Percentiles rank a stretch among this genome's conserved stretches.
Evolutionary conservation across 345 rosid species (phyloP).

Genomic region (Cardiospermum halicacabum): DNA sequence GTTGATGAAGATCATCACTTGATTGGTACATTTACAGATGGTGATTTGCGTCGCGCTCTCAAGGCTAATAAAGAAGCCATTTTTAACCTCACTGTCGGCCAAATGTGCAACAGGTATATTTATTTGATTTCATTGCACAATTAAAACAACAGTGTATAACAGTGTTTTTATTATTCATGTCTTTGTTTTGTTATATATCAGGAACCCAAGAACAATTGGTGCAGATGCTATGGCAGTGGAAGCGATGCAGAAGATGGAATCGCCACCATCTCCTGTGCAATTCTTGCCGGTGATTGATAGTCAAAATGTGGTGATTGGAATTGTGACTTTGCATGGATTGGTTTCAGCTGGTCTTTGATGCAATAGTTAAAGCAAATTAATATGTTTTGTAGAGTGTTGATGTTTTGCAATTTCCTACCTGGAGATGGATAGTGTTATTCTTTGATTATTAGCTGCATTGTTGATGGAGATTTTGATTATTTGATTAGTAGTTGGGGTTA

Average conservation of each 20-base stretch:
- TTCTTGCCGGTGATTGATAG: conserved; percentile 75
- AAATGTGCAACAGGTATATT: conserved; percentile 86
- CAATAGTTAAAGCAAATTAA: no score
- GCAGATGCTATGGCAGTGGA: conserved; percentile 98
- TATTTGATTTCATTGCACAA: not conserved
- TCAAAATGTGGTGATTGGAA: conserved; percentile 69
- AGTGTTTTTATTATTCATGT: no score
- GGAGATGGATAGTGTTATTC: not conserved
- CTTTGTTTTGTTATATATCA: conserved; percentile 29
- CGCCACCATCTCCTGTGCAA: conserved; percentile 95
- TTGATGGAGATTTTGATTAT: not conserved
- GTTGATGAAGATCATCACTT: conserved; percentile 53
- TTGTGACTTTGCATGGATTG: conserved; percentile 88
- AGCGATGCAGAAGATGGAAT: conserved; percentile 96
- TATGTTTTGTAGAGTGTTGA: not conserved
- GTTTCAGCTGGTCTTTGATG: conserved; percentile 83
- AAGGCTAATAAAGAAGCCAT: conserved; percentile 84
- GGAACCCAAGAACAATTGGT: conserved; percentile 79
- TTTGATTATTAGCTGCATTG: not conserved
- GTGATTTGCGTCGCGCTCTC: conserved; percentile 92
- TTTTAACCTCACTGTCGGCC: conserved; percentile 87
- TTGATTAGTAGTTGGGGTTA: not conserved
- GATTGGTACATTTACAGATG: conserved; percentile 91
- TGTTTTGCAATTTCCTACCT: not conserved
- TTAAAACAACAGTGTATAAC: no score